Conservation (phyloP, 768 basidiomycete species). For the Mycena polygramma region DNA sequence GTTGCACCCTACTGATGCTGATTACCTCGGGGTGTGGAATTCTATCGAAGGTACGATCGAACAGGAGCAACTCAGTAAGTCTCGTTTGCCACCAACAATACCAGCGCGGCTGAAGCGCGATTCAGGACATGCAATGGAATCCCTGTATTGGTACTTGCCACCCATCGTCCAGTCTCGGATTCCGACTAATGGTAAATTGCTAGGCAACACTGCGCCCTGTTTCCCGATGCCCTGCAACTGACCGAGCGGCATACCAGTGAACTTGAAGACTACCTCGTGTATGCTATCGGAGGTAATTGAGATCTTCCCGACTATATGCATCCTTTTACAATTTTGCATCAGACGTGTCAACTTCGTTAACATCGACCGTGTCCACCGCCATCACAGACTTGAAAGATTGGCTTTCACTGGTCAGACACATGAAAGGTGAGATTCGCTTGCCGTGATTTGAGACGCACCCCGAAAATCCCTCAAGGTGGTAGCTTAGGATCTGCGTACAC, state of each 20-base stretch:
- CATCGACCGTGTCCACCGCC: conserved; percentile 16
- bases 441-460: too few species aligned
- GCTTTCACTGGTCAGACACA: conserved; percentile 38
- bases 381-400: conserved; percentile 41
- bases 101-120: background rate
- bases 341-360: conserved; percentile 25
- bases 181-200: background rate
- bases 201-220: conserved; percentile 28
- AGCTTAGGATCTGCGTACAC: conserved; percentile 7
- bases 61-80: conserved; percentile 21
- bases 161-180: background rate
- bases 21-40: conserved; percentile 25
- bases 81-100: background rate
- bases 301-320: background rate
- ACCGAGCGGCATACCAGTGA: background rate
- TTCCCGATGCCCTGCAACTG: conserved; percentile 12
- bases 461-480: background rate
- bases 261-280: conserved; percentile 16
- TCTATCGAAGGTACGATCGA: conserved; percentile 11
- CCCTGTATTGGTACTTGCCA: conserved; percentile 28
- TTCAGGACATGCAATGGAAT: conserved; percentile 31
- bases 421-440: background rate
- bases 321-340: background rate
- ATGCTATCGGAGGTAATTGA: conserved; percentile 17
- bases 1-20: conserved; percentile 49